phyloP scores from a whole-genome alignment of 257 asterid species.

The Solanum verrucosum region DNA sequence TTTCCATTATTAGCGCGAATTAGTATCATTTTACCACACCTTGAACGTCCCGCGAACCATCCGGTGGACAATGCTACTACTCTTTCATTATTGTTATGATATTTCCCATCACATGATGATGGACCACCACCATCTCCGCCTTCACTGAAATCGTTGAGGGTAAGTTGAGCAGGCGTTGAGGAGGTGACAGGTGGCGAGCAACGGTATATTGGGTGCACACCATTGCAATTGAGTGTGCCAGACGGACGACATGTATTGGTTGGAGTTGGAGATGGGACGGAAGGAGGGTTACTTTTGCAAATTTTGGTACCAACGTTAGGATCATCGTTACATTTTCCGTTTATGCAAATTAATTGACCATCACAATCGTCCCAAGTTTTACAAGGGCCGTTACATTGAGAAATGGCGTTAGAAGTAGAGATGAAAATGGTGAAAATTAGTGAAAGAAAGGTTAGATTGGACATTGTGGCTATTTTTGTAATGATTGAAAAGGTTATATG shows the following conservation, averaged over 20 bases:
- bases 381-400: neutral
- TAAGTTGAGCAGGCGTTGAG: constrained; percentile 29
- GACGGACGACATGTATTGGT: neutral
- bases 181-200: constrained; percentile 33
- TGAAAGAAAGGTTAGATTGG: neutral
- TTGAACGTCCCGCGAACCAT: constrained; percentile 20
- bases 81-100: constrained; percentile 15
- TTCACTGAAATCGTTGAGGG: constrained; percentile 23
- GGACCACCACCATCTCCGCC: constrained; percentile 36
- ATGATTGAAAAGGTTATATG: neutral
- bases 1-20: constrained; percentile 25
- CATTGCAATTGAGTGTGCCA: neutral
- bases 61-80: constrained; percentile 43
- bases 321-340: neutral
- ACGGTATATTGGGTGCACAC: neutral
- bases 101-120: constrained; percentile 23
- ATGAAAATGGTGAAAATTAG: neutral
- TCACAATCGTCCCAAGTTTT: neutral
- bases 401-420: neutral
- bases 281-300: neutral
- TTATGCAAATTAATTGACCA: neutral
- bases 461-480: neutral
- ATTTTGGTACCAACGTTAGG: neutral
- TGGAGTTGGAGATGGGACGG: neutral
- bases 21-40: constrained; percentile 21